Conservation (phyloP, 805 yeast species). For the Isabelozyma pseudorhagii region DNA sequence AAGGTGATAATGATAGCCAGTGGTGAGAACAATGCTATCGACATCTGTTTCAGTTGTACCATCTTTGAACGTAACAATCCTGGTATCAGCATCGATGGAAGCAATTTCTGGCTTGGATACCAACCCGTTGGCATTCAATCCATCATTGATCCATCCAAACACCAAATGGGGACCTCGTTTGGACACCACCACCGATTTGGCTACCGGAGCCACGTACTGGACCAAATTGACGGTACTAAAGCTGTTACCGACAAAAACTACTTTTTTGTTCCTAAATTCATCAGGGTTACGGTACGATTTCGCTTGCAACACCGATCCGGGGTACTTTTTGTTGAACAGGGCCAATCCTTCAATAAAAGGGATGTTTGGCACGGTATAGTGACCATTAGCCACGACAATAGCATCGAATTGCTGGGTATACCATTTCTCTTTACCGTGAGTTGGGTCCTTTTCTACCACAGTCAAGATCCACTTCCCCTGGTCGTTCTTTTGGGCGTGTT, state of each 20-base stretch:
- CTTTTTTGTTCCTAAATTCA: constrained; percentile 38
- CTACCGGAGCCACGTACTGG: constrained; percentile 34
- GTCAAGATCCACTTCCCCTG: constrained; percentile 39
- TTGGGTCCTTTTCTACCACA: constrained; percentile 11
- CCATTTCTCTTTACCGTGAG: constrained; percentile 28
- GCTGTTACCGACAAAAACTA: constrained; percentile 42
- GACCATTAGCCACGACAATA: constrained; percentile 63
- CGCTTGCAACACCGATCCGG: constrained; percentile 54
- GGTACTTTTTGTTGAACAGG: constrained; percentile 42
- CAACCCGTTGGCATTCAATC: constrained; percentile 33
- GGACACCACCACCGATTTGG: constrained; percentile 21
- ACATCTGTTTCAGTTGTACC: constrained; percentile 20
- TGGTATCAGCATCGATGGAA: constrained; percentile 16
- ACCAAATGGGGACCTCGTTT: constrained; percentile 24
- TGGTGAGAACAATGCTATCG: constrained; percentile 45
- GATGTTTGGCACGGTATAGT: constrained; percentile 56
- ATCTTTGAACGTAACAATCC: constrained; percentile 23
- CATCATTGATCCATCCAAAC: constrained; percentile 35
- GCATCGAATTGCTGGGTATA: constrained; percentile 54
- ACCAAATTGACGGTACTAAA: constrained; percentile 43
- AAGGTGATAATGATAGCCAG: constrained; percentile 49
- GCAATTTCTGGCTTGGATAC: constrained; percentile 24
- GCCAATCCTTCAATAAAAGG: constrained; percentile 56
- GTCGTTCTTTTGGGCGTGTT: constrained; percentile 25
- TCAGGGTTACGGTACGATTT: constrained; percentile 50